Evolutionary conservation across 1,284 basidiomycete species (phyloP).

Genomic region (Inonotus obliquus): DNA sequence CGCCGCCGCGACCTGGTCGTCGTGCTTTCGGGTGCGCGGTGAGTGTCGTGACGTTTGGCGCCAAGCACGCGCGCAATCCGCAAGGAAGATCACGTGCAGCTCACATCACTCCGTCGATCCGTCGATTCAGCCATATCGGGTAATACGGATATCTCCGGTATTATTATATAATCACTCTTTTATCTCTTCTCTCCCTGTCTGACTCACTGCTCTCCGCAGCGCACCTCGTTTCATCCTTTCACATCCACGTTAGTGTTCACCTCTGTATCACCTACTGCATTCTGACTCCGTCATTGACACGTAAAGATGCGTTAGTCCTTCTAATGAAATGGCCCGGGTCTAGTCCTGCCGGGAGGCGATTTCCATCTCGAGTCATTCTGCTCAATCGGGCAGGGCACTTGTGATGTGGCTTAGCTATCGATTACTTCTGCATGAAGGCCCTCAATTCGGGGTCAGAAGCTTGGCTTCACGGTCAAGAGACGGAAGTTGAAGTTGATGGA

Average conservation of each 20-base stretch:
- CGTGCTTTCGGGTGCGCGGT: not conserved
- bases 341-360: not conserved
- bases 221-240: not conserved
- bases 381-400: not conserved
- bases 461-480: not conserved
- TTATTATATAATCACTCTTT: not conserved
- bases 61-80: not conserved
- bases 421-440: not conserved
- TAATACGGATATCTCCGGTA: not conserved
- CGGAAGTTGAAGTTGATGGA: too few relatives aligned
- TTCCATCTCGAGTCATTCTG: not conserved
- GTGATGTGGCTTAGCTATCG: not conserved
- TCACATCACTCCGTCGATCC: not conserved
- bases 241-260: not conserved
- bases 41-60: not conserved
- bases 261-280: not conserved
- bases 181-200: not conserved
- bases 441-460: not conserved
- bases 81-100: not conserved
- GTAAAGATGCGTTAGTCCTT: not conserved
- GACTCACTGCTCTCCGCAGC: not conserved
- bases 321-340: not conserved
- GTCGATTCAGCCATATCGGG: not conserved
- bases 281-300: not conserved
- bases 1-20: slow-evolving; percentile 2